Conservation (phyloP, 2,329 filamentous ascomycete genomes). For the Cladorrhinum sp. region DNA sequence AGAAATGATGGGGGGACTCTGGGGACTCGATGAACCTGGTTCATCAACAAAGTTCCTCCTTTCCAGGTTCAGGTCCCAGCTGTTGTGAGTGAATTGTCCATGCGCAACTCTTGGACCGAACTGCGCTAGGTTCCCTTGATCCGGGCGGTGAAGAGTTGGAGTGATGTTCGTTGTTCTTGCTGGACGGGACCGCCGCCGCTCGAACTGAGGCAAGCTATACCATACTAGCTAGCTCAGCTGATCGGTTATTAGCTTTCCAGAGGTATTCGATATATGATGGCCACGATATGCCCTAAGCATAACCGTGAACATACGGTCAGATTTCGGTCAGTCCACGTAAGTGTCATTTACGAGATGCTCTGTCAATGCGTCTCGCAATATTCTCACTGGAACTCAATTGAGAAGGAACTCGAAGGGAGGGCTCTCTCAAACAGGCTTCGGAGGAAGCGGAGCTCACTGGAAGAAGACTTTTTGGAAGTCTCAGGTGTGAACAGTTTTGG, state of each 20-base stretch:
- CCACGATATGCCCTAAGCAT: neutral
- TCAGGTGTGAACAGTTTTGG: conserved; percentile 16
- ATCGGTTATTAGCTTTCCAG: neutral
- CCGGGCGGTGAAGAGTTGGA: neutral
- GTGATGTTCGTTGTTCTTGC: too few relatives aligned
- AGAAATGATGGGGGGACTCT: neutral
- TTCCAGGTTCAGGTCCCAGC: neutral
- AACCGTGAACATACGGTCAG: neutral
- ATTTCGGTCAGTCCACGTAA: conserved; percentile 5
- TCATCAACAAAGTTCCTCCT: neutral
- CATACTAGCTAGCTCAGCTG: neutral
- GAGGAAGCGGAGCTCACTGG: conserved; percentile 5
- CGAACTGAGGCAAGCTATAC: too few relatives aligned
- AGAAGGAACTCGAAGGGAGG: neutral
- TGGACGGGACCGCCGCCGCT: too few relatives aligned
- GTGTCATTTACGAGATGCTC: conserved; percentile 4
- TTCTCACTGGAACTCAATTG: neutral
- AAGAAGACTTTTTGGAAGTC: neutral
- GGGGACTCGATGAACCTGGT: neutral
- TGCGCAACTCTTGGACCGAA: neutral
- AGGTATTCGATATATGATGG: neutral
- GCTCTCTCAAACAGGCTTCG: conserved; percentile 6
- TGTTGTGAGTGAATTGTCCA: neutral
- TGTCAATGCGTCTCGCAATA: conserved; percentile 1
- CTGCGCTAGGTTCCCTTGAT: neutral